Conservation (phyloP, 306 rosid genomes). For the Prunus mume region DNA sequence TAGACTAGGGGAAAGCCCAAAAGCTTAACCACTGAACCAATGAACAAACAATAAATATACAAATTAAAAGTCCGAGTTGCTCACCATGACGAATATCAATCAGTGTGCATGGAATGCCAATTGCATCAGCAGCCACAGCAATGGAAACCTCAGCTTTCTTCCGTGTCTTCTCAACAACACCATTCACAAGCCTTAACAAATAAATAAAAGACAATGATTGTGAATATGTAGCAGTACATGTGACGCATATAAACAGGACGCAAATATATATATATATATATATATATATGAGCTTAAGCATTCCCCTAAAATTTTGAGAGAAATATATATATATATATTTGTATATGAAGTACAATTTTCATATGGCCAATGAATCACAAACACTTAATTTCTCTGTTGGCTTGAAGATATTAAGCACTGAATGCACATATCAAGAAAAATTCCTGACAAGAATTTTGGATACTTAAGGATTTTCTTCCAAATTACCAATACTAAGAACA, state of each 20-base stretch:
- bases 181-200: slow-evolving; percentile 78
- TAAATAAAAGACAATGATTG: background rate
- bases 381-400: background rate
- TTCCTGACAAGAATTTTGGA: background rate
- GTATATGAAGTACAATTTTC: background rate
- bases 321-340: background rate
- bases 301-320: background rate
- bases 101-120: slow-evolving; percentile 76
- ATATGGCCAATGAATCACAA: background rate
- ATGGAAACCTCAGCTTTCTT: slow-evolving; percentile 62
- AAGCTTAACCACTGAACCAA: background rate
- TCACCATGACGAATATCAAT: slow-evolving; percentile 94
- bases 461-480: background rate
- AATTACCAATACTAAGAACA: background rate
- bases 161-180: slow-evolving; percentile 83
- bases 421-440: background rate
- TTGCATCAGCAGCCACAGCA: slow-evolving; percentile 69
- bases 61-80: slow-evolving; percentile 5
- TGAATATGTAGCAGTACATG: background rate
- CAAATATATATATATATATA: background rate
- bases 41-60: background rate
- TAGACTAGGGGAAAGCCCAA: background rate
- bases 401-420: background rate
- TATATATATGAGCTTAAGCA: background rate
- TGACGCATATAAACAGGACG: background rate